These are phyloP conservation scores for Leucocoprinus sp. DNA, from an alignment of 768 basidiomycete genomes.

Conservation along the genomic window DNA sequence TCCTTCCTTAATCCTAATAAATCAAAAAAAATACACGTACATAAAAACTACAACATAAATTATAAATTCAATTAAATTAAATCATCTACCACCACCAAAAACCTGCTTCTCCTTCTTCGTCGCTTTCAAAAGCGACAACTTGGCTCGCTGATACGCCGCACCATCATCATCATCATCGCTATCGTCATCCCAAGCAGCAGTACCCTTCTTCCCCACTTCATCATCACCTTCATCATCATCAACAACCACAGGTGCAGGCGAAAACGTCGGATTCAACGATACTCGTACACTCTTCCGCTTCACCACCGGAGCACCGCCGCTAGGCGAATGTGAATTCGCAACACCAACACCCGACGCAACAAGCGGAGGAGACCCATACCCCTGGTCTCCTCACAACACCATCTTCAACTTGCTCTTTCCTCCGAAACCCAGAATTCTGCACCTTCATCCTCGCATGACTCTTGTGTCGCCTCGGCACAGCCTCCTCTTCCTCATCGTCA, in stretches of 20 bases:
- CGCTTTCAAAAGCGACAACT: slow-evolving; percentile 39
- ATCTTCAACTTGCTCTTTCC: not conserved
- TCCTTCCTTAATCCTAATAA: too few relatives aligned
- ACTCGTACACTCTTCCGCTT: slow-evolving; percentile 71
- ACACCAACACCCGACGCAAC: too few relatives aligned
- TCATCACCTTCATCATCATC: slow-evolving; percentile 40
- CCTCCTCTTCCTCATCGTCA: slow-evolving; percentile 12
- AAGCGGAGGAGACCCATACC: slow-evolving; percentile 5
- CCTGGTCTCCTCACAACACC: slow-evolving; percentile 13
- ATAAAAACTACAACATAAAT: slow-evolving; percentile 5
- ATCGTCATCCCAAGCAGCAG: slow-evolving; percentile 56
- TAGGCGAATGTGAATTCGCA: not conserved
- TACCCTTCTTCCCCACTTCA: slow-evolving; percentile 10
- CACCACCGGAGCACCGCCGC: too few relatives aligned
- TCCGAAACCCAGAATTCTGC: slow-evolving; percentile 1
- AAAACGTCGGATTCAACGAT: slow-evolving; percentile 69
- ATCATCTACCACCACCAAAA: not conserved
- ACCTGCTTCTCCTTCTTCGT: slow-evolving; percentile 31
- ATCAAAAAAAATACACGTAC: not conserved
- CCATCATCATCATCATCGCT: slow-evolving; percentile 69
- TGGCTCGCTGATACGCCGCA: slow-evolving; percentile 54
- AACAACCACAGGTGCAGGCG: slow-evolving; percentile 58
- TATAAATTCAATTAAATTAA: not conserved
- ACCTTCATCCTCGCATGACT: not conserved
- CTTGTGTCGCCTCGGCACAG: not conserved